Evolutionary conservation across 208 protist genomes (phyloP).

Genomic region (Trypanosoma vivax): DNA sequence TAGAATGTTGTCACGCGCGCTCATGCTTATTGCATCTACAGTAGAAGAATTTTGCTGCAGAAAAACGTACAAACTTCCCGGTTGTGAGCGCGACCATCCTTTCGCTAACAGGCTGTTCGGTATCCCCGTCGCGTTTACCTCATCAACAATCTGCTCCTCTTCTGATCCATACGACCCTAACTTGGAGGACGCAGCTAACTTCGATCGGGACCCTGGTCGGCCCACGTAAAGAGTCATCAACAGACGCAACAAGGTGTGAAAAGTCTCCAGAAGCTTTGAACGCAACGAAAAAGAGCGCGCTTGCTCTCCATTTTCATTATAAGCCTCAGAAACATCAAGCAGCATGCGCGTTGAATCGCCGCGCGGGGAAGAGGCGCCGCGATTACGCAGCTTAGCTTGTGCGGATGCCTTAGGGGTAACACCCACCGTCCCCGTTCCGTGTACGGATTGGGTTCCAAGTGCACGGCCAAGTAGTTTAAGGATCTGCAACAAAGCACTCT

Average conservation of each 20-base stretch:
- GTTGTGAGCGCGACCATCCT: background rate
- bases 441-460: constrained; percentile 1
- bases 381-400: too few species aligned
- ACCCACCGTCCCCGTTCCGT: too few species aligned
- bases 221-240: constrained; percentile 7
- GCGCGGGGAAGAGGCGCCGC: too few species aligned
- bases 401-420: too few species aligned
- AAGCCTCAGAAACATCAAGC: too few species aligned
- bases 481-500: constrained; percentile 12
- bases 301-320: background rate
- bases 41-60: background rate
- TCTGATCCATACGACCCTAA: background rate
- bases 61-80: background rate
- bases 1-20: background rate
- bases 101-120: constrained; percentile 1
- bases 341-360: too few species aligned
- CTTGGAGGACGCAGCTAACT: too few species aligned
- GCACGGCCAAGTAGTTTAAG: constrained; percentile 13
- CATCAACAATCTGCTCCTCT: background rate
- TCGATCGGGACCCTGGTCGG: background rate
- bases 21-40: background rate
- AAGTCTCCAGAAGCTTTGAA: constrained; percentile 1
- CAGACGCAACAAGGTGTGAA: constrained; percentile 5
- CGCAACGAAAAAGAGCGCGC: background rate
- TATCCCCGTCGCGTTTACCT: constrained; percentile 3